A percentile compares a stretch with the other conserved stretches of the same genome.
These are phyloP conservation scores for Scedosporium dehoogii DNA, from an alignment of 2,329 filamentous ascomycete species.

Conservation along the genomic window DNA sequence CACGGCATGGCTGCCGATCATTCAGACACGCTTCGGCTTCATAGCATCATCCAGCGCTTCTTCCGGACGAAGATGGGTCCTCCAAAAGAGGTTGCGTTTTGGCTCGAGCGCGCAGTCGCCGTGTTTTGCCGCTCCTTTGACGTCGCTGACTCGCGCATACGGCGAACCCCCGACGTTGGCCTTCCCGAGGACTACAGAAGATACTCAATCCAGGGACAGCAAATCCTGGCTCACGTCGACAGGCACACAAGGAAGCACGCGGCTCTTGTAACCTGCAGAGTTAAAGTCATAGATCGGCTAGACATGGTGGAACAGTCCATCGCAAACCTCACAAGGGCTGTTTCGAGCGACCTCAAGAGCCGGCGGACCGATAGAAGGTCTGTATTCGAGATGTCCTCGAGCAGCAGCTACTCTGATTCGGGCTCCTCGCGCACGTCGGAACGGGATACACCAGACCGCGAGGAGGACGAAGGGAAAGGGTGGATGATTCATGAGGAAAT, in stretches of 20 bases:
- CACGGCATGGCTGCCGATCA: slow-evolving; percentile 31
- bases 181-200: slow-evolving; percentile 42
- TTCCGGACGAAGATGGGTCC: slow-evolving; percentile 36
- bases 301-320: slow-evolving; percentile 5
- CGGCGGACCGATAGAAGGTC: neutral
- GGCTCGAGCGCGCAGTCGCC: slow-evolving; percentile 36
- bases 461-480: neutral
- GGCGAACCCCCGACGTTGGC: slow-evolving; percentile 28
- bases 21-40: slow-evolving; percentile 39
- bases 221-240: slow-evolving; percentile 32
- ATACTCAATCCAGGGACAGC: slow-evolving; percentile 40
- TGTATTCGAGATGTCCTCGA: neutral
- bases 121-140: slow-evolving; percentile 41
- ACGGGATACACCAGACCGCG: neutral
- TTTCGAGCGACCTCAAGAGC: neutral
- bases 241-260: slow-evolving; percentile 24
- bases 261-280: slow-evolving; percentile 18
- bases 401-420: slow-evolving; percentile 3
- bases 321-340: neutral
- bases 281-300: slow-evolving; percentile 25
- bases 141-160: slow-evolving; percentile 31
- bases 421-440: neutral
- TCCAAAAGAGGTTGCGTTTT: slow-evolving; percentile 30
- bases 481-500: neutral
- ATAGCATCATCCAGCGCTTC: slow-evolving; percentile 43